Evolutionary conservation across 1,139 yeast genomes (phyloP).

Genomic region (Groenewaldozyma sp.): DNA sequence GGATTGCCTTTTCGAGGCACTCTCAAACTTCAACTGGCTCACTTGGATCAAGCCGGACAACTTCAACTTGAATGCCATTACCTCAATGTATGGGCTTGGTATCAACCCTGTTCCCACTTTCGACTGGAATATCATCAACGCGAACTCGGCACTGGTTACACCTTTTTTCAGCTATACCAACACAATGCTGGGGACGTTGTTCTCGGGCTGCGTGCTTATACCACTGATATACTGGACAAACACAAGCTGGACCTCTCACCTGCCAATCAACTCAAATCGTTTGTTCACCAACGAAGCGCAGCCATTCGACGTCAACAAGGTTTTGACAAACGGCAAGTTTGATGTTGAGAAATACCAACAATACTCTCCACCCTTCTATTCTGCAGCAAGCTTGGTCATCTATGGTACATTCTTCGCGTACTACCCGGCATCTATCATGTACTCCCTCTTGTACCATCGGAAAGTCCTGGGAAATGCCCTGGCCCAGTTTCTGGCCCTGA

Average conservation of each 20-base stretch:
- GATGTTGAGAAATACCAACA: slow-evolving; percentile 25
- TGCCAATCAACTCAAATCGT: slow-evolving; percentile 46
- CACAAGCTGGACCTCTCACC: slow-evolving; percentile 41
- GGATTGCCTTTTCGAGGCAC: slow-evolving; percentile 40
- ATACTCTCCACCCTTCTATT: slow-evolving; percentile 41
- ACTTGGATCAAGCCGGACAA: slow-evolving; percentile 54
- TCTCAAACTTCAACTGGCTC: slow-evolving; percentile 53
- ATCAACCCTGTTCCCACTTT: slow-evolving; percentile 43
- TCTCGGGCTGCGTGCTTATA: slow-evolving; percentile 37
- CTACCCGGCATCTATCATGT: slow-evolving; percentile 17
- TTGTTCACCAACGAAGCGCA: slow-evolving; percentile 43
- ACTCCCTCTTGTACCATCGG: slow-evolving; percentile 14
- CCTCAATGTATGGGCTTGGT: slow-evolving; percentile 53
- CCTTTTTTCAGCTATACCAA: slow-evolving; percentile 42
- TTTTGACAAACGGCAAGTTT: slow-evolving; percentile 33
- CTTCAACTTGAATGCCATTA: slow-evolving; percentile 43
- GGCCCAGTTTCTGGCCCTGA: slow-evolving; percentile 1
- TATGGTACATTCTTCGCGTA: slow-evolving; percentile 27
- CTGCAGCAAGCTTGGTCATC: slow-evolving; percentile 34
- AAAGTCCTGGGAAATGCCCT: slow-evolving; percentile 1
- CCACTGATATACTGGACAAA: slow-evolving; percentile 43
- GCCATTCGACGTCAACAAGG: slow-evolving; percentile 34
- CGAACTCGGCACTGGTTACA: slow-evolving; percentile 24
- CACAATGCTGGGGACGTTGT: slow-evolving; percentile 34
- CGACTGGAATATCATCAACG: slow-evolving; percentile 41